Evolutionary conservation across 129 eudicot genomes (phyloP).

Genomic region (Saussurea involucrata): DNA sequence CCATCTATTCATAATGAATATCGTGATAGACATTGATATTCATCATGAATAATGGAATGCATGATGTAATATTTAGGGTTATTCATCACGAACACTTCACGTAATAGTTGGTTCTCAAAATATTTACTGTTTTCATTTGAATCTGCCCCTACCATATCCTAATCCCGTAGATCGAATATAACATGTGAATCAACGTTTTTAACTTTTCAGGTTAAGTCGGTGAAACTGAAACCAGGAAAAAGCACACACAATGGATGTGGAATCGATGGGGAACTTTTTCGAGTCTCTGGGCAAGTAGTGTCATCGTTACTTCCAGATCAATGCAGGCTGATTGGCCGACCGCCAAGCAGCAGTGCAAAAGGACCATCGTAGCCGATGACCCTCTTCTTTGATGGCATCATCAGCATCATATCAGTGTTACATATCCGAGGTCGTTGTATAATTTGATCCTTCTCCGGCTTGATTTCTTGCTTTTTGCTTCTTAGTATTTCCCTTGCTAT

Average conservation of each 20-base stretch:
- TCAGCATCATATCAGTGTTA: constrained; percentile 10
- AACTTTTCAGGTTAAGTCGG: constrained; percentile 77
- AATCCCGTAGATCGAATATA: not conserved
- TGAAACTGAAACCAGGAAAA: constrained; percentile 81
- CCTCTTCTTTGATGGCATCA: not conserved
- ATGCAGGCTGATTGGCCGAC: constrained; percentile 87
- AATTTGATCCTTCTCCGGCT: constrained; percentile 28
- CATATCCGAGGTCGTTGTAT: constrained; percentile 36
- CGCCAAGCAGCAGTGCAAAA: constrained; percentile 40
- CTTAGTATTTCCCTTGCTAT: constrained; percentile 17
- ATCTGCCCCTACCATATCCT: not conserved
- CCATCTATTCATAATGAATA: not conserved
- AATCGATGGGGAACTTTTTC: constrained; percentile 91
- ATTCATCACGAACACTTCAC: not conserved
- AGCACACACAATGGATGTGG: constrained; percentile 84
- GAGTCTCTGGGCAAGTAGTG: constrained; percentile 70
- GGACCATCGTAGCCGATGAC: constrained; percentile 25
- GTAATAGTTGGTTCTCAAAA: not conserved
- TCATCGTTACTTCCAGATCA: constrained; percentile 87
- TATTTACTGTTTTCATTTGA: not conserved
- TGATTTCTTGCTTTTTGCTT: constrained; percentile 12
- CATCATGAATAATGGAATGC: not conserved
- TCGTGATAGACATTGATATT: too few species aligned
- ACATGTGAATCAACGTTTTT: not conserved
- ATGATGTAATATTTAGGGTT: not conserved